These are phyloP conservation scores for Salix caprea DNA, from an alignment of 345 rosid species.

Conservation along the genomic window DNA sequence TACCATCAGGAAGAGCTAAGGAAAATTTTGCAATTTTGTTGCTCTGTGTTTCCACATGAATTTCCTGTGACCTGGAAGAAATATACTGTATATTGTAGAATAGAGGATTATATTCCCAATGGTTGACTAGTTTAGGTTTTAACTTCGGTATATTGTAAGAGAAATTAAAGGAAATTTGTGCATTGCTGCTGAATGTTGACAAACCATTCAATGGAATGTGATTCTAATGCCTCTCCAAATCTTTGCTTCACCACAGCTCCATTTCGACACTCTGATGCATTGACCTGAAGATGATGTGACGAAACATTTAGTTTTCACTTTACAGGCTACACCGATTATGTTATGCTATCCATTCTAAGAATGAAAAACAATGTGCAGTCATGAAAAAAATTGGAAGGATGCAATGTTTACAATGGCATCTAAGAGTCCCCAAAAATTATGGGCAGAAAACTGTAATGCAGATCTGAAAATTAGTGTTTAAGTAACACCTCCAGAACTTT, in stretches of 20 bases:
- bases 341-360: not conserved
- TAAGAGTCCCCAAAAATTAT: not conserved
- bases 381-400: not conserved
- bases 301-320: not conserved
- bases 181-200: constrained; percentile 11
- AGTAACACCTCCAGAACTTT: constrained; percentile 76
- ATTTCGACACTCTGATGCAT: constrained; percentile 82
- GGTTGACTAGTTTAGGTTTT: not conserved
- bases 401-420: not conserved
- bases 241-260: constrained; percentile 74
- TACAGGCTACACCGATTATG: not conserved
- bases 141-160: constrained; percentile 3
- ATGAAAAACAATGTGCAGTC: not conserved
- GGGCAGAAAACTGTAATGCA: not conserved
- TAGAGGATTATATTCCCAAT: constrained; percentile 8
- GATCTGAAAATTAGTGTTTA: constrained; percentile 10
- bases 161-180: constrained; percentile 6
- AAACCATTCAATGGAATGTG: constrained; percentile 66
- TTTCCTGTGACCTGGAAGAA: constrained; percentile 62
- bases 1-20: constrained; percentile 20
- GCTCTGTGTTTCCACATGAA: constrained; percentile 30
- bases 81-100: not conserved
- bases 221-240: constrained; percentile 78
- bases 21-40: constrained; percentile 21
- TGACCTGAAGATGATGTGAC: constrained; percentile 42